A percentile compares a stretch with the other conserved stretches of the same genome.
Conservation (phyloP, 805 yeast genomes). For the Torulaspora franciscae region DNA sequence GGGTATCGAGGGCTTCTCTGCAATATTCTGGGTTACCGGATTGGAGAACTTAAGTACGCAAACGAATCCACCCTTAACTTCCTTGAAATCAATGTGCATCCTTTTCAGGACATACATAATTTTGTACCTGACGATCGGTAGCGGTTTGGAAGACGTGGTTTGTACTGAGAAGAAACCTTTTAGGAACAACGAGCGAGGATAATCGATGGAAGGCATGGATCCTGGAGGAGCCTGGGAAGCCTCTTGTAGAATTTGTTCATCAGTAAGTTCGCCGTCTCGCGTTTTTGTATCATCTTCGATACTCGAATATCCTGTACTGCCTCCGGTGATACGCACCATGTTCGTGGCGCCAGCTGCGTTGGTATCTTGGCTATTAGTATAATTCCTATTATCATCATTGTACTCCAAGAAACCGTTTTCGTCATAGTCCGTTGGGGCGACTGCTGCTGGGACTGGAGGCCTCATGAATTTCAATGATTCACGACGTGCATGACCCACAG, state of each 20-base stretch:
- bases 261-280: constrained; percentile 38
- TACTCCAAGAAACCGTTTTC: constrained; percentile 40
- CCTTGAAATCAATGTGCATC: constrained; percentile 75
- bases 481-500: constrained; percentile 65
- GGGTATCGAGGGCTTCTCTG: constrained; percentile 11
- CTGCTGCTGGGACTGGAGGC: constrained; percentile 35
- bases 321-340: constrained; percentile 17
- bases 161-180: constrained; percentile 94
- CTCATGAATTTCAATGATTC: constrained; percentile 45
- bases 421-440: constrained; percentile 33
- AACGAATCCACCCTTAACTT: constrained; percentile 89
- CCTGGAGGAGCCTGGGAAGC: constrained; percentile 62
- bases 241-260: constrained; percentile 44
- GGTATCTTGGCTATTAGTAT: constrained; percentile 4
- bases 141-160: constrained; percentile 87
- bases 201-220: constrained; percentile 90
- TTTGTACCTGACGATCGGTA: constrained; percentile 81
- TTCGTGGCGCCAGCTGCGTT: constrained; percentile 18
- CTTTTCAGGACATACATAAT: constrained; percentile 70
- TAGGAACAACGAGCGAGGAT: constrained; percentile 82
- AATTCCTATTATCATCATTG: constrained; percentile 49
- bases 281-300: constrained; percentile 3
- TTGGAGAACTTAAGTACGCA: constrained; percentile 55
- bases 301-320: constrained; percentile 7
- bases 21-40: constrained; percentile 37